These are phyloP conservation scores for Syzygium syzygioides DNA, from an alignment of 441 rosid species.

Conservation along the genomic window DNA sequence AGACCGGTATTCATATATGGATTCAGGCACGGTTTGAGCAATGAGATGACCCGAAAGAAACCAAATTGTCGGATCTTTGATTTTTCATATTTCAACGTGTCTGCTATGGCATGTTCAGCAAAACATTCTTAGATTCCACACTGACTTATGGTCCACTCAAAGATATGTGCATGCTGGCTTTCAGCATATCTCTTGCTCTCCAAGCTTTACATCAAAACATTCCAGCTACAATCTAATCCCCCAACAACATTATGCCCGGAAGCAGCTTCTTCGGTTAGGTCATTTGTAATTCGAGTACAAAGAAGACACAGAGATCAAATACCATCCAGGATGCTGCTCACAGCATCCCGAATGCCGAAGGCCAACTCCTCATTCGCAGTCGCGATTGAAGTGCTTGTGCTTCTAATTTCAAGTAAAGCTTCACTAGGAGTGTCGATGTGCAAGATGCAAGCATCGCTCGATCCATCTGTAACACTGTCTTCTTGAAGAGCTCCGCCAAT, in stretches of 20 bases:
- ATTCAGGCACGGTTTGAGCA: background rate
- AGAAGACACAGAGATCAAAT: slow-evolving; percentile 17
- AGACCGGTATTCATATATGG: background rate
- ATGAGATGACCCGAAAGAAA: background rate
- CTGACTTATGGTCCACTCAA: background rate
- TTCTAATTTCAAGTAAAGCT: slow-evolving; percentile 39
- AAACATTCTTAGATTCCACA: background rate
- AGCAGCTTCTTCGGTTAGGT: background rate
- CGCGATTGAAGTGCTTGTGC: slow-evolving; percentile 28
- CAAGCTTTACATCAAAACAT: background rate
- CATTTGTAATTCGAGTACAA: background rate
- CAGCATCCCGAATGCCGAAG: slow-evolving; percentile 32
- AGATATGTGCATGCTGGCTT: background rate
- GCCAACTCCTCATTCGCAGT: slow-evolving; percentile 39
- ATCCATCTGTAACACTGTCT: slow-evolving; percentile 14
- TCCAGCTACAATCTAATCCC: background rate
- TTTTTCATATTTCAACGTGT: background rate
- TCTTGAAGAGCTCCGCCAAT: slow-evolving; percentile 38
- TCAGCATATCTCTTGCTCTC: background rate
- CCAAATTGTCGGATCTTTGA: background rate
- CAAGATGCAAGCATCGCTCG: slow-evolving; percentile 13
- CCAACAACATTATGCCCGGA: background rate
- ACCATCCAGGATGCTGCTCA: slow-evolving; percentile 34
- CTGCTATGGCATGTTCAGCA: background rate
- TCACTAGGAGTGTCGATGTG: slow-evolving; percentile 28